Evolutionary conservation across 1,284 basidiomycete species (phyloP).

Genomic region (Mrakiaceae sp.): DNA sequence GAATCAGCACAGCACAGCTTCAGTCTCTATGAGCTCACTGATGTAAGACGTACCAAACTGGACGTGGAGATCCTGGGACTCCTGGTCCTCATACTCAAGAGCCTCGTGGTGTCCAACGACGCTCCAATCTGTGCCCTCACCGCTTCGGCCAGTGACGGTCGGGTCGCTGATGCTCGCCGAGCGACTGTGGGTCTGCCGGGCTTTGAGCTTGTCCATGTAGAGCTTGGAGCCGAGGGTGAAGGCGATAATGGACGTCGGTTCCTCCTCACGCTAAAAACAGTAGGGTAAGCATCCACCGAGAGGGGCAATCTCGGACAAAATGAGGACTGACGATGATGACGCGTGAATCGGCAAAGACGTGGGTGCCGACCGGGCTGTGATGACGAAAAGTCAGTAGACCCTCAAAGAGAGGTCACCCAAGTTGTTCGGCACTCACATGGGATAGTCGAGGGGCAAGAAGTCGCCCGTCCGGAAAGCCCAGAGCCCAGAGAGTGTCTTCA

Average conservation of each 20-base stretch:
- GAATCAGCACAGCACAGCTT: no score
- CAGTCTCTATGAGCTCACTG: no score
- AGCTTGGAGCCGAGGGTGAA: constrained; percentile 82
- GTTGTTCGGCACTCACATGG: constrained; percentile 33
- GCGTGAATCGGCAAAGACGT: constrained; percentile 87
- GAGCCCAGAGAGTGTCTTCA: constrained; percentile 75
- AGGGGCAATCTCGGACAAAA: no score
- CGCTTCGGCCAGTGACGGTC: neutral
- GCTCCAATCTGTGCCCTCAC: constrained; percentile 11
- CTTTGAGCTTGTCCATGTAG: constrained; percentile 68
- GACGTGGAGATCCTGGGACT: constrained; percentile 32
- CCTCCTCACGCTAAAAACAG: constrained; percentile 58
- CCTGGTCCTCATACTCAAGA: constrained; percentile 29
- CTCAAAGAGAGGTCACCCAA: neutral
- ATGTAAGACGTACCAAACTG: constrained; percentile 30
- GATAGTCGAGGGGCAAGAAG: constrained; percentile 44
- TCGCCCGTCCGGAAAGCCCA: constrained; percentile 54
- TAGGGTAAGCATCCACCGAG: no score
- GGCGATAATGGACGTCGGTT: constrained; percentile 96
- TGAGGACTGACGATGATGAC: constrained; percentile 55
- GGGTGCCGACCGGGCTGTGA: constrained; percentile 26
- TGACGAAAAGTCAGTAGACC: neutral
- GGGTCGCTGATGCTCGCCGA: neutral
- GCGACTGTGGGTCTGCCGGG: neutral
- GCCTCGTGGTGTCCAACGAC: constrained; percentile 26